phyloP scores from a whole-genome alignment of 2,329 filamentous ascomycete species.

The Fusarium devonianum region DNA sequence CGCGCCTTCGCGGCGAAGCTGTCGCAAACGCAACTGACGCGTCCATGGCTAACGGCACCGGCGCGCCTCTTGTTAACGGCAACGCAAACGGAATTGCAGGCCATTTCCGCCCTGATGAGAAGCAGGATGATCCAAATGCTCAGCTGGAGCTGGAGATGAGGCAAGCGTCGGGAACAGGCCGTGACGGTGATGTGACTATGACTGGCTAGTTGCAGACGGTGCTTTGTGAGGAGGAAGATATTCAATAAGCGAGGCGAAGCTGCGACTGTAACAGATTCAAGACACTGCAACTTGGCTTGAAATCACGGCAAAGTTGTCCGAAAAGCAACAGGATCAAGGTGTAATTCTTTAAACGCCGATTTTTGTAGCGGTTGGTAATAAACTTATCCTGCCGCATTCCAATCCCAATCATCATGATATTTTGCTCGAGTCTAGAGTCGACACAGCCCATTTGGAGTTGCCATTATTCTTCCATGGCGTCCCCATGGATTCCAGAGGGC shows the following conservation, averaged over 20 bases:
- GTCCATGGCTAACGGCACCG: conserved; percentile 39
- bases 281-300: neutral
- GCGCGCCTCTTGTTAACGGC: conserved; percentile 44
- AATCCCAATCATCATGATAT: conserved; percentile 20
- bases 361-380: neutral
- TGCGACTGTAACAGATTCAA: neutral
- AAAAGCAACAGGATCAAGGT: neutral
- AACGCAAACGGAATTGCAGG: conserved; percentile 31
- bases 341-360: neutral
- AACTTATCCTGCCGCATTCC: conserved; percentile 14
- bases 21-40: conserved; percentile 37
- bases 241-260: neutral
- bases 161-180: conserved; percentile 49
- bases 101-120: conserved; percentile 36
- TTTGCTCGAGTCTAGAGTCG: conserved; percentile 27
- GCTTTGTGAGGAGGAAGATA: neutral
- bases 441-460: conserved; percentile 5
- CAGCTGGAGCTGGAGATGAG: conserved; percentile 64
- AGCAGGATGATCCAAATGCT: conserved; percentile 55
- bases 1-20: conserved; percentile 53
- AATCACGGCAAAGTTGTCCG: neutral
- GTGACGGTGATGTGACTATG: conserved; percentile 67
- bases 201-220: conserved; percentile 52
- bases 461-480: conserved; percentile 66
- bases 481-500: conserved; percentile 69